Conservation (phyloP, 2,329 filamentous ascomycete species). For the Sclerotinia sclerotiorum region DNA sequence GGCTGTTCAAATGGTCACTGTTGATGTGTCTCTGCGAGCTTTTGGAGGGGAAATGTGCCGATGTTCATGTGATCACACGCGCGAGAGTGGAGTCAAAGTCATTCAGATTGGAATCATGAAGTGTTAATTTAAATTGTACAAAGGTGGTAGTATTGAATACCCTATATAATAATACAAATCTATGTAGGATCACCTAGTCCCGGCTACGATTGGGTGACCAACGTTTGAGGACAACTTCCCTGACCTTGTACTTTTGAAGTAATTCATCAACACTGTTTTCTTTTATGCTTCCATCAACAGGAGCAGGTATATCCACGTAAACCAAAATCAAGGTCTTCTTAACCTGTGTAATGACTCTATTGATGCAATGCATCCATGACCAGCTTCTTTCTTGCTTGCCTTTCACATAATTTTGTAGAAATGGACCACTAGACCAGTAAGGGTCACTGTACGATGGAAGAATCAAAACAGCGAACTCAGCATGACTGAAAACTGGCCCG, state of each 20-base stretch:
- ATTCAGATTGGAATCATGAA: background rate
- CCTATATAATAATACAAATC: background rate
- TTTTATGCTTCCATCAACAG: constrained; percentile 50
- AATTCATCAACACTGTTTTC: constrained; percentile 59
- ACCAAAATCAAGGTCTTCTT: constrained; percentile 85
- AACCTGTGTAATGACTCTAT: constrained; percentile 85
- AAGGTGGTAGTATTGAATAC: background rate
- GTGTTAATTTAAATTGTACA: background rate
- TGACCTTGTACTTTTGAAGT: constrained; percentile 69
- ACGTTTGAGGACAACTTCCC: constrained; percentile 77
- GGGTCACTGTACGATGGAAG: constrained; percentile 76
- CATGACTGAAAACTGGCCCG: constrained; percentile 91
- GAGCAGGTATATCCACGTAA: constrained; percentile 87
- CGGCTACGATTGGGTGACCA: constrained; percentile 73
- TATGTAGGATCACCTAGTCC: background rate
- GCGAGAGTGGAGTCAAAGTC: background rate
- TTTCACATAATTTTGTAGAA: constrained; percentile 52
- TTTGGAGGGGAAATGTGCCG: too few relatives aligned
- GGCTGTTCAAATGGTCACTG: background rate
- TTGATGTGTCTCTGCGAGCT: too few relatives aligned
- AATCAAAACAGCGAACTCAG: constrained; percentile 85
- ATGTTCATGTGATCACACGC: background rate
- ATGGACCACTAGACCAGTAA: constrained; percentile 61
- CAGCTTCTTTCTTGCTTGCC: constrained; percentile 57
- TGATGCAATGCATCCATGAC: constrained; percentile 86